These are phyloP conservation scores for Coemansia aciculifera DNA, from an alignment of 192 early-diverging fungal species.

Conservation along the genomic window DNA sequence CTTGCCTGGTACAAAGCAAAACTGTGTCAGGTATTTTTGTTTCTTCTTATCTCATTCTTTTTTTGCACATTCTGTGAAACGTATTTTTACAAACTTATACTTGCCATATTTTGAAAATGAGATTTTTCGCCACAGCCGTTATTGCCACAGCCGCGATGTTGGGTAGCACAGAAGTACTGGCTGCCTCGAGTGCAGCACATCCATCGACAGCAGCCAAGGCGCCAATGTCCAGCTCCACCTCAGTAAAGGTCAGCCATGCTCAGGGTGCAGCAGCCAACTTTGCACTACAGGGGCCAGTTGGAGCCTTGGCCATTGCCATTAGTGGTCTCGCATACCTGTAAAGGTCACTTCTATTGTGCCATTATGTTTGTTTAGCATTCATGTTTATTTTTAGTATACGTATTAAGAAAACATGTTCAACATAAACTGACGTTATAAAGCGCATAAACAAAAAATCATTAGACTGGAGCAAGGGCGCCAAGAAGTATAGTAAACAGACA, in stretches of 20 bases:
- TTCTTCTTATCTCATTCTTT: not conserved
- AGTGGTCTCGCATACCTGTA: constrained; percentile 40
- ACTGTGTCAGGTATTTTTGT: no score
- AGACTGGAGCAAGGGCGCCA: constrained; percentile 27
- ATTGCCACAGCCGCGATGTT: not conserved
- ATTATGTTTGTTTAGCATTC: not conserved
- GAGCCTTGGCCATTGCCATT: constrained; percentile 42
- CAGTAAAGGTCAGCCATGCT: constrained; percentile 27
- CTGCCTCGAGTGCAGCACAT: constrained; percentile 4
- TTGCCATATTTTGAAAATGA: not conserved
- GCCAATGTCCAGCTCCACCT: constrained; percentile 12
- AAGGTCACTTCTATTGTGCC: not conserved
- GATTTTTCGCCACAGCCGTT: not conserved
- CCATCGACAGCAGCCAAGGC: not conserved
- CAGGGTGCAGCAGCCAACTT: constrained; percentile 16
- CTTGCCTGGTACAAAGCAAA: not conserved
- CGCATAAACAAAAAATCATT: constrained; percentile 7
- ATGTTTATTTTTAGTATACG: not conserved
- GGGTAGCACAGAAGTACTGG: not conserved
- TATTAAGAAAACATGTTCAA: not conserved
- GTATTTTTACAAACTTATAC: not conserved
- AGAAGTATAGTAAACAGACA: constrained; percentile 24
- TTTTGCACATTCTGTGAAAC: no score
- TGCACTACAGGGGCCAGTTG: constrained; percentile 28
- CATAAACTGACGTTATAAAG: not conserved